Evolutionary conservation across 2,329 filamentous ascomycete species (phyloP).

Genomic region (Basipetospora sp.): DNA sequence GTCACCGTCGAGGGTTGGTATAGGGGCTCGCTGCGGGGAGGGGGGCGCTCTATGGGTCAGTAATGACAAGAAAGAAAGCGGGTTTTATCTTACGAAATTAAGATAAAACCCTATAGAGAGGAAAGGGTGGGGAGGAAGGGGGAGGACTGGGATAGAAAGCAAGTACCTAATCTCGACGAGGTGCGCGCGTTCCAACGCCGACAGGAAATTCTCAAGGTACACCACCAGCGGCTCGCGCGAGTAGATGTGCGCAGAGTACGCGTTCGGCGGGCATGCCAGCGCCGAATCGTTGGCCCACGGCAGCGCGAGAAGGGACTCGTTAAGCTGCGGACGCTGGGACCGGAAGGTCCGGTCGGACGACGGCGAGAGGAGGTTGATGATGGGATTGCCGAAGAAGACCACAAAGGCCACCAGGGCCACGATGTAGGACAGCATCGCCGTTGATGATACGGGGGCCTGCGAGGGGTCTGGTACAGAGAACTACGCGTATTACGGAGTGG

Average conservation of each 20-base stretch:
- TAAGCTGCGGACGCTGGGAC: slow-evolving; percentile 30
- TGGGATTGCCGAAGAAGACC: slow-evolving; percentile 30
- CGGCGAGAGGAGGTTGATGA: slow-evolving; percentile 22
- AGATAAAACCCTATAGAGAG: neutral
- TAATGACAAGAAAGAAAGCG: slow-evolving; percentile 2
- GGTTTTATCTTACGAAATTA: neutral
- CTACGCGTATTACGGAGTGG: too few relatives aligned
- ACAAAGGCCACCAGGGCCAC: slow-evolving; percentile 27
- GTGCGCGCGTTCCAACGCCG: slow-evolving; percentile 27
- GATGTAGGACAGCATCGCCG: slow-evolving; percentile 30
- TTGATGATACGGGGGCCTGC: too few relatives aligned
- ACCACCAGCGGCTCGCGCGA: slow-evolving; percentile 34
- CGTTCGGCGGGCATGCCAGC: slow-evolving; percentile 23
- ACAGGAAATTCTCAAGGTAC: slow-evolving; percentile 38
- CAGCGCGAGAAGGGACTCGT: slow-evolving; percentile 36
- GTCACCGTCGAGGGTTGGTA: slow-evolving; percentile 38
- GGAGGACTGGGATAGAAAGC: neutral
- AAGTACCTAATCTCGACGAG: slow-evolving; percentile 37
- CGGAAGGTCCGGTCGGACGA: slow-evolving; percentile 13
- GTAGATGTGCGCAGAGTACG: slow-evolving; percentile 30
- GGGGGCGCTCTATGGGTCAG: neutral
- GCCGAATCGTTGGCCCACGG: slow-evolving; percentile 24
- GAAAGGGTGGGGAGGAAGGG: neutral
- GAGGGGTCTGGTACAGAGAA: too few relatives aligned
- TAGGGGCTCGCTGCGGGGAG: slow-evolving; percentile 28